phyloP scores from a whole-genome alignment of 352 stramenopile genomes.

The Globisporangium recalcitrans region DNA sequence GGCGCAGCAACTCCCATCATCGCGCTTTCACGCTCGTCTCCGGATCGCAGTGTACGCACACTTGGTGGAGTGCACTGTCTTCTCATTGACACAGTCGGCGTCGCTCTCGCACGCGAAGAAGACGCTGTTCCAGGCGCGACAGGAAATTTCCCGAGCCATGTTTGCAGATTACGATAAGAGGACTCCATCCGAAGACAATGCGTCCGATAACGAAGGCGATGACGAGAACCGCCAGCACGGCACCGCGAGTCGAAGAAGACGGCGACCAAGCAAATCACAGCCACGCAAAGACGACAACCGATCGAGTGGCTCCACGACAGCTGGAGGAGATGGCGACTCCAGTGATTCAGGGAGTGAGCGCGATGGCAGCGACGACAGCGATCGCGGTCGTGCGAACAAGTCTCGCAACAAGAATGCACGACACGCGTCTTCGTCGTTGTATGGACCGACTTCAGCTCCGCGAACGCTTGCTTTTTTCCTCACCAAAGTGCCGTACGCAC shows the following conservation, averaged over 20 bases:
- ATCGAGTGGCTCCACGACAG: neutral
- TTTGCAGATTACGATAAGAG: conserved; percentile 38
- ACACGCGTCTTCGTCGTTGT: neutral
- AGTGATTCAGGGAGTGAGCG: neutral
- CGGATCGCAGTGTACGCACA: conserved; percentile 40
- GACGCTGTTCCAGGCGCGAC: conserved; percentile 26
- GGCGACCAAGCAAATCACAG: neutral
- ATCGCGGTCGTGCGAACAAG: neutral
- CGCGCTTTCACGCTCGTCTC: conserved; percentile 34
- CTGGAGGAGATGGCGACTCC: neutral
- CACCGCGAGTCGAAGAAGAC: neutral
- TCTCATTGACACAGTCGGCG: conserved; percentile 29
- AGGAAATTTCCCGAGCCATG: conserved; percentile 43
- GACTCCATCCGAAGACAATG: neutral
- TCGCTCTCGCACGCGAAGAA: conserved; percentile 24
- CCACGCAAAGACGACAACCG: neutral
- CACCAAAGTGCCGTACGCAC: conserved; percentile 30
- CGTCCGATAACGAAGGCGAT: conserved; percentile 6
- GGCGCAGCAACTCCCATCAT: conserved; percentile 3
- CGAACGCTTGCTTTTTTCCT: conserved; percentile 45
- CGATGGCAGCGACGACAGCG: neutral
- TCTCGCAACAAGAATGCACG: neutral
- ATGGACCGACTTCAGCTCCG: conserved; percentile 15
- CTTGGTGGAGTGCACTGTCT: conserved; percentile 35
- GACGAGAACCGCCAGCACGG: conserved; percentile 5